Evolutionary conservation across 371 early-diverging fungal species (phyloP).

Genomic region (Mortierella sp.): DNA sequence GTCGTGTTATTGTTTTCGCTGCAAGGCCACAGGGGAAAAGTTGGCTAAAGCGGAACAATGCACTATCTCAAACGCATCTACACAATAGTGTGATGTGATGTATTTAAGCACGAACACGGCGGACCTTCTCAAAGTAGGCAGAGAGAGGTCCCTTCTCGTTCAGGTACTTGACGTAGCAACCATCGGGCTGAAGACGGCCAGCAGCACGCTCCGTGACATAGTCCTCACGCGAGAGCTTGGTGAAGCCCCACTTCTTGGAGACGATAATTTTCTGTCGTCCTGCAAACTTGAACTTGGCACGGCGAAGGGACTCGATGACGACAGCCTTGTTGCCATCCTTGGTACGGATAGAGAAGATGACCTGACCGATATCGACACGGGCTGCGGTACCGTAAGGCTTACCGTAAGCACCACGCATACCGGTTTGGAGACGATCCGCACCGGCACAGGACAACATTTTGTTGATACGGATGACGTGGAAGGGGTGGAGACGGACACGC

Average conservation of each 20-base stretch:
- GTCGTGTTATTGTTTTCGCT: too few species aligned
- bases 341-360: constrained; percentile 97
- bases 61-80: background rate
- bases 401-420: constrained; percentile 99
- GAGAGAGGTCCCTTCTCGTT: constrained; percentile 87
- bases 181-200: constrained; percentile 91
- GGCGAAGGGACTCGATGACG: constrained; percentile 98
- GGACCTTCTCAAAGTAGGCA: constrained; percentile 64
- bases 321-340: constrained; percentile 95
- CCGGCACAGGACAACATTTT: constrained; percentile 99
- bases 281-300: constrained; percentile 99
- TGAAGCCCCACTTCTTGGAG: constrained; percentile 99
- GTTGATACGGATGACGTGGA: constrained; percentile 99
- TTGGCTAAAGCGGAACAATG: background rate
- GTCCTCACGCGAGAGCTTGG: constrained; percentile 94
- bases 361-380: constrained; percentile 99
- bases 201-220: constrained; percentile 83
- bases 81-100: background rate
- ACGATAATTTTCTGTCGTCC: constrained; percentile 98
- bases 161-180: constrained; percentile 96
- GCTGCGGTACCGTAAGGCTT: constrained; percentile 99
- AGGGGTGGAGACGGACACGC: constrained; percentile 99
- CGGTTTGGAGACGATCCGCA: constrained; percentile 99
- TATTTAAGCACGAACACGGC: constrained; percentile 18
- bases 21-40: background rate